phyloP scores from a whole-genome alignment of 2,329 filamentous ascomycete species.

The Calonectria hongkongensis region DNA sequence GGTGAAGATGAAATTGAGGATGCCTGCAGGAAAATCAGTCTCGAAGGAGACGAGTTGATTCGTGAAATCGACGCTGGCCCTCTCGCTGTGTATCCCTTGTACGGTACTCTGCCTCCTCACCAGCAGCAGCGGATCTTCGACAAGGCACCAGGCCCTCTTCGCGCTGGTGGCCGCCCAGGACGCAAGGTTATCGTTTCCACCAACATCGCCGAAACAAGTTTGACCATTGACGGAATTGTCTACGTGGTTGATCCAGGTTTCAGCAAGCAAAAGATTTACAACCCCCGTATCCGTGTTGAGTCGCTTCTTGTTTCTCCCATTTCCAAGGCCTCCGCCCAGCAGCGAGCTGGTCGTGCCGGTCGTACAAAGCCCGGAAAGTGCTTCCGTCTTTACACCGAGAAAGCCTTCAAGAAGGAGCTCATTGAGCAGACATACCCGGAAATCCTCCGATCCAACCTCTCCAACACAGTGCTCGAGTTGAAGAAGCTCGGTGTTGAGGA shows the following conservation, averaged over 20 bases:
- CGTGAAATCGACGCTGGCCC: conserved; percentile 94
- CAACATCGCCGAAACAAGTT: conserved; percentile 97
- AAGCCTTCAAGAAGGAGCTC: conserved; percentile 96
- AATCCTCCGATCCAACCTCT: conserved; percentile 93
- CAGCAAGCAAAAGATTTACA: conserved; percentile 99
- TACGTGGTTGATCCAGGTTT: conserved; percentile 99
- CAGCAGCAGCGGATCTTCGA: conserved; percentile 98
- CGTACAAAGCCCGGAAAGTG: conserved; percentile 99
- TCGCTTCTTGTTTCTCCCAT: conserved; percentile 98
- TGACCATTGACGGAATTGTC: conserved; percentile 99
- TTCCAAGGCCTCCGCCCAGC: conserved; percentile 97
- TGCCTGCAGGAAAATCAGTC: conserved; percentile 90
- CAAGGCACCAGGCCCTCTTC: conserved; percentile 83
- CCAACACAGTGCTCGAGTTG: conserved; percentile 95
- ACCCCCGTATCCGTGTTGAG: conserved; percentile 96
- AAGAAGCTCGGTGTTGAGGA: conserved; percentile 98
- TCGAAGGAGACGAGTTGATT: conserved; percentile 94
- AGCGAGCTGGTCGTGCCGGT: conserved; percentile 98
- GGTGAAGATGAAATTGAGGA: conserved; percentile 99
- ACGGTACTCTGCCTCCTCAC: conserved; percentile 92
- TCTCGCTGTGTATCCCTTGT: conserved; percentile 92
- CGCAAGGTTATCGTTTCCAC: conserved; percentile 96
- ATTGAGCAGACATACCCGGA: conserved; percentile 98
- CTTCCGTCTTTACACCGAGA: conserved; percentile 96
- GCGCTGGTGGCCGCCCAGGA: conserved; percentile 87